Evolutionary conservation across 306 rosid species (phyloP), one percentile per base, ranked within the genome.

Genomic region (Cucurbita moschata): DNA sequence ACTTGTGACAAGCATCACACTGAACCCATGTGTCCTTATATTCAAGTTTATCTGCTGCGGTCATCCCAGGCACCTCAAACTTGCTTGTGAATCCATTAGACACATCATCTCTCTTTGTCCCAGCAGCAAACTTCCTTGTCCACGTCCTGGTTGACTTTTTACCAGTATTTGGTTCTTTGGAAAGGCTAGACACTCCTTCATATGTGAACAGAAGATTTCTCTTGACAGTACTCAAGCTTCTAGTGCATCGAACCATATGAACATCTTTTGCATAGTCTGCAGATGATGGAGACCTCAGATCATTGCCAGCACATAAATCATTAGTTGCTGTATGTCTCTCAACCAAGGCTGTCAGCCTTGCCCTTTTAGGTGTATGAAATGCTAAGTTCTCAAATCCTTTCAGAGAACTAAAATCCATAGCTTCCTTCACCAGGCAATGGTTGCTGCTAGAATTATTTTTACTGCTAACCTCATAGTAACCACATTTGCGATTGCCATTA

Each of bases 1-100:
- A 93, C 77, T 94, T 94, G 77, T 74, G 84, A 78, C 98, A 94
- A 72, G 89, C 86, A 85, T 90, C 98, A 71, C 98, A 94, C 79
- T 94, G 97, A 76, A 89, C 89, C 97, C 98, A 94, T 1, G 85
- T 90, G 70, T 94, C 98, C 19, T 79, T 84, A 72, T 19, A 52
- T 77, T 84, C 88, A n/a, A 72, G 67, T 62, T 64, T 23, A 63
- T 87, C 79, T 3, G 42, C 79, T 57, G 56, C 42, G 79, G 57
- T 70, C 47, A 80, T 77, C 76, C 80, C 65, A 51, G 68, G 46
- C 73, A 39, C 50, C 83, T 78, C 80, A 56, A 66, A 69, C 79
- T 55, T 75, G 67, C 81, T 77, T 66, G 73, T 79, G 80, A 57
- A 46, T 76, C 83, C 81, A 72, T 77, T 10, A n/a, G 86, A 78